Percentiles rank a stretch among this genome's conserved stretches.
Evolutionary conservation across 192 early-diverging fungal genomes (phyloP).

Genomic region (Spizellomyces sp.): DNA sequence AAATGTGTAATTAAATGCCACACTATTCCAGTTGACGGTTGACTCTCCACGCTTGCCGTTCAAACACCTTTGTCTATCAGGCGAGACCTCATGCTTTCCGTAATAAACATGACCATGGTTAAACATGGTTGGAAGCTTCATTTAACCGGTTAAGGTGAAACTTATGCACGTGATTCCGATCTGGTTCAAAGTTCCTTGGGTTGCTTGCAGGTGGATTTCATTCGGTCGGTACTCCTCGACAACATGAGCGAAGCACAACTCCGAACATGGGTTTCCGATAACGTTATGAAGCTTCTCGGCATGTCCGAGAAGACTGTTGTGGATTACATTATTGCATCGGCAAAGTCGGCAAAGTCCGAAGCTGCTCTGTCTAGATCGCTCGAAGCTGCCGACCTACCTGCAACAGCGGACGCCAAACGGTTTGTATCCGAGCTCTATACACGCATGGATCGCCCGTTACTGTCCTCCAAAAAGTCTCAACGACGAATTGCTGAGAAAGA

Average conservation of each 20-base stretch:
- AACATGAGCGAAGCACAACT: constrained; percentile 25
- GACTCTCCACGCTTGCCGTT: too few species aligned
- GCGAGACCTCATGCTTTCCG: too few species aligned
- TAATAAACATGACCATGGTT: too few species aligned
- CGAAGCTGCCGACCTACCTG: constrained; percentile 62
- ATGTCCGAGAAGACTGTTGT: constrained; percentile 68
- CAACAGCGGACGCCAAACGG: constrained; percentile 45
- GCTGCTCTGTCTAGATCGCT: constrained; percentile 55
- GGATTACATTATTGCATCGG: constrained; percentile 72
- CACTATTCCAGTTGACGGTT: too few species aligned
- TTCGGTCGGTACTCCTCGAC: neutral
- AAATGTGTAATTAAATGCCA: too few species aligned
- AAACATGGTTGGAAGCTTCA: too few species aligned
- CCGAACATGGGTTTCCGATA: constrained; percentile 62
- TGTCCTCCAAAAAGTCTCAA: constrained; percentile 23
- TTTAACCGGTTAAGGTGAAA: too few species aligned
- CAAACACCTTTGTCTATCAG: too few species aligned
- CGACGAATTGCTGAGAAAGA: constrained; percentile 36
- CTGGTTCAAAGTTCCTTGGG: too few species aligned
- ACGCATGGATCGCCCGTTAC: constrained; percentile 50
- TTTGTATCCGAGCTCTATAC: constrained; percentile 71
- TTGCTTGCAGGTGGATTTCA: too few species aligned
- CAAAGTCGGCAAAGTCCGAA: constrained; percentile 61
- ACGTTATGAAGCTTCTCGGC: constrained; percentile 64
- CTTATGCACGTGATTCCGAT: too few species aligned